These are phyloP conservation scores for Didymella lethalis DNA, from an alignment of 2,329 filamentous ascomycete species.

Conservation along the genomic window DNA sequence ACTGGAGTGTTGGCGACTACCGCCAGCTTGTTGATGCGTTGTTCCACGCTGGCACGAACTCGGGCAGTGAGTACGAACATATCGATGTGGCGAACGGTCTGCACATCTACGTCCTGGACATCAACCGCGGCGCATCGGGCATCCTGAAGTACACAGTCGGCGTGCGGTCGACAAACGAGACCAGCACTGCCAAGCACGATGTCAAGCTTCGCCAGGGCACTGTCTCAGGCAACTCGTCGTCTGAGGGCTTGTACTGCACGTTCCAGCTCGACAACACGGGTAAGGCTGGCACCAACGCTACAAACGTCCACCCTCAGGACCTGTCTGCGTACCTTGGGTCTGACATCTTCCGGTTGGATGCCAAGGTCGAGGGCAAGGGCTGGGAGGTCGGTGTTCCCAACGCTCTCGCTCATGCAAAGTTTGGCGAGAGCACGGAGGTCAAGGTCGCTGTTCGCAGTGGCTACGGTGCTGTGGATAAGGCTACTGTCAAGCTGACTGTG, in stretches of 20 bases:
- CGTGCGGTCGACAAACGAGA: conserved; percentile 54
- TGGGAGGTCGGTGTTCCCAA: conserved; percentile 57
- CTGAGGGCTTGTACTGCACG: conserved; percentile 54
- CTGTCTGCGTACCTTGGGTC: conserved; percentile 52
- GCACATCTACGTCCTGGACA: conserved; percentile 61
- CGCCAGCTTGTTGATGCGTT: conserved; percentile 62
- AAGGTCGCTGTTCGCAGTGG: conserved; percentile 54
- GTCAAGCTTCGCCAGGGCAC: conserved; percentile 52
- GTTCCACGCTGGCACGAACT: conserved; percentile 63
- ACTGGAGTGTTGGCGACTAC: conserved; percentile 62
- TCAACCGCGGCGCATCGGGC: conserved; percentile 53
- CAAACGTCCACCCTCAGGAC: conserved; percentile 44
- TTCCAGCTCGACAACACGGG: conserved; percentile 61
- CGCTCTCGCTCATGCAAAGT: conserved; percentile 52
- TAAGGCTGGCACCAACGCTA: conserved; percentile 26
- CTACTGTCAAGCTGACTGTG: conserved; percentile 55
- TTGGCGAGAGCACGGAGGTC: conserved; percentile 51
- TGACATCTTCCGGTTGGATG: conserved; percentile 60
- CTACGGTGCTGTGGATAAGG: conserved; percentile 43
- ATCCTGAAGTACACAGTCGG: conserved; percentile 60
- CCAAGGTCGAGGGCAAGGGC: conserved; percentile 55
- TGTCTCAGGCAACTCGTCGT: conserved; percentile 38
- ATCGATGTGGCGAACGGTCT: conserved; percentile 58
- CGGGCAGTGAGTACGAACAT: conserved; percentile 60
- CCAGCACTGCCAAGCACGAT: conserved; percentile 45